Evolutionary conservation across 768 basidiomycete genomes (phyloP).

Genomic region (Tylopilus sp.): DNA sequence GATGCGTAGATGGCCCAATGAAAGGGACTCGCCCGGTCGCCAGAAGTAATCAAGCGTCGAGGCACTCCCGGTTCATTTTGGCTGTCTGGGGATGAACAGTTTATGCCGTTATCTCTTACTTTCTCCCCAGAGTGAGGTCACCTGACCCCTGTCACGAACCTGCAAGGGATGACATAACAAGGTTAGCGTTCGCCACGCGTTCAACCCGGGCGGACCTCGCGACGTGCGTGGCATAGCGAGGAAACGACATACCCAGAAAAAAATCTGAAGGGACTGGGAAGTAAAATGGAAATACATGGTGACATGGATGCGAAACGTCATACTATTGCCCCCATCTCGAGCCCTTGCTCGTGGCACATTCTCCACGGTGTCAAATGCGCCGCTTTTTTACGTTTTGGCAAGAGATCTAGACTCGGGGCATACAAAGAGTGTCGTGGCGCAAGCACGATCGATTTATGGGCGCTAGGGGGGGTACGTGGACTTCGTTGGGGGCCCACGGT

Average conservation of each 20-base stretch:
- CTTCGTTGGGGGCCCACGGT: not conserved
- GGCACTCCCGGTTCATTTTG: slow-evolving; percentile 2
- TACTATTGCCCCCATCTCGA: not conserved
- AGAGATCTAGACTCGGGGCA: not conserved
- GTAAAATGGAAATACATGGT: not conserved
- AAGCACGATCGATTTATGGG: not conserved
- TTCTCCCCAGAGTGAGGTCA: not conserved
- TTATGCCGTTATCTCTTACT: not conserved
- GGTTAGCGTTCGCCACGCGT: slow-evolving; percentile 8
- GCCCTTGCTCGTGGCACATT: not conserved
- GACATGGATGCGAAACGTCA: not conserved
- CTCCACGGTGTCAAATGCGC: not conserved
- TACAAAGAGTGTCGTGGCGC: not conserved
- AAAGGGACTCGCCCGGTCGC: not conserved
- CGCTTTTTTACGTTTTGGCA: not conserved
- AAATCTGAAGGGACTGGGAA: not conserved
- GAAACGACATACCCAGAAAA: not conserved
- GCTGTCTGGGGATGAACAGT: not conserved
- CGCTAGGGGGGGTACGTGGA: not conserved
- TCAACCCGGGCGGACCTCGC: slow-evolving; percentile 13
- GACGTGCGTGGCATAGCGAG: not conserved
- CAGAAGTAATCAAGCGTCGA: not conserved
- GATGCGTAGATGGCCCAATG: not conserved
- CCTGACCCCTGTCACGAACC: not conserved
- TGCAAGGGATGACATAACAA: slow-evolving; percentile 1